Percentiles rank a stretch among this genome's conserved stretches.
phyloP scores from a whole-genome alignment of 1,139 yeast genomes.

The Eremothecium cymbalariae region DNA sequence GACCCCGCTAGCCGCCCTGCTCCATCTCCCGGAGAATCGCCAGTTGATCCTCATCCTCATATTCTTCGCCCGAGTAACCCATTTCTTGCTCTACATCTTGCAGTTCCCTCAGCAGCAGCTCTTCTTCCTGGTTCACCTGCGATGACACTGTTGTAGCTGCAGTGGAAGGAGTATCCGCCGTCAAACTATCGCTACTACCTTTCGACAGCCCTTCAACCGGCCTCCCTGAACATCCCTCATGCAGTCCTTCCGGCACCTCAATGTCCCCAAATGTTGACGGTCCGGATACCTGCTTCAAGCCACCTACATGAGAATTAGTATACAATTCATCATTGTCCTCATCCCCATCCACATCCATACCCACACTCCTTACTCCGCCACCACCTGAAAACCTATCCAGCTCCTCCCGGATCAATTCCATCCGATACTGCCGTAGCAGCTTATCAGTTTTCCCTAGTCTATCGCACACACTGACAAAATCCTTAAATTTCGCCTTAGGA shows the following conservation, averaged over 20 bases:
- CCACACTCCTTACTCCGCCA: constrained; percentile 8
- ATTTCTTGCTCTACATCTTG: constrained; percentile 9
- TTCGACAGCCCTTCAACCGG: constrained; percentile 5
- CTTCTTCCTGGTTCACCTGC: constrained; percentile 6
- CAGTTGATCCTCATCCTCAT: constrained; percentile 26
- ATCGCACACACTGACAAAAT: constrained; percentile 37
- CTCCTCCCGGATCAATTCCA: constrained; percentile 22
- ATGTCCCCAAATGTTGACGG: too few species aligned
- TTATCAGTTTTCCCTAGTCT: constrained; percentile 26
- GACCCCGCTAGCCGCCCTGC: neutral
- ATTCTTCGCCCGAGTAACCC: constrained; percentile 16
- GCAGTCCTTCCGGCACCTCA: constrained; percentile 10
- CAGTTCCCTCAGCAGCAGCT: constrained; percentile 5
- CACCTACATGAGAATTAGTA: constrained; percentile 5
- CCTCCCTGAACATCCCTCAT: constrained; percentile 6
- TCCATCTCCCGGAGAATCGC: constrained; percentile 24
- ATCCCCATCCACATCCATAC: constrained; percentile 4
- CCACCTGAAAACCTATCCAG: constrained; percentile 17
- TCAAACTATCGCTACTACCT: too few species aligned
- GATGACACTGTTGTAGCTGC: constrained; percentile 9
- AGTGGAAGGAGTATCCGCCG: too few species aligned
- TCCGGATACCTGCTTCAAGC: too few species aligned
- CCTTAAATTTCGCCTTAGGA: constrained; percentile 70
- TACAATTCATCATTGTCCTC: constrained; percentile 10
- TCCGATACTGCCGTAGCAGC: constrained; percentile 24